Conservation (phyloP, 805 yeast species). For the Wickerhamiella nectarea region DNA sequence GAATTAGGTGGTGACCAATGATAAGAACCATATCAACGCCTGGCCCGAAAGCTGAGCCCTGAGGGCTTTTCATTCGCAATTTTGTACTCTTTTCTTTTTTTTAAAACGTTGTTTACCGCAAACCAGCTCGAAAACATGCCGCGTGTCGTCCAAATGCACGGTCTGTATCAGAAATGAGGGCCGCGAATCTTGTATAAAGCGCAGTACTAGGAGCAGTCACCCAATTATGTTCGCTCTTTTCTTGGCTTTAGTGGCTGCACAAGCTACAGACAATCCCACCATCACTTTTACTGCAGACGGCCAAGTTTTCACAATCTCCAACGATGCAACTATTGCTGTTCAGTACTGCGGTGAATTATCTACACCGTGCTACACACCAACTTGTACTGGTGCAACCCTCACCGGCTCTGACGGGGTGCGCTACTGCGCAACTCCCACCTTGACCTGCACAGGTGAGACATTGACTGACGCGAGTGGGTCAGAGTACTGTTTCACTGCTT, state of each 20-base stretch:
- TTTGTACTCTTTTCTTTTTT: too few species aligned
- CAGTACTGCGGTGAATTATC: constrained; percentile 2
- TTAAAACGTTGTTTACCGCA: too few species aligned
- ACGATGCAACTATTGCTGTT: constrained; percentile 2
- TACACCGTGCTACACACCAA: neutral
- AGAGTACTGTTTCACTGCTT: too few species aligned
- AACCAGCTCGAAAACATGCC: too few species aligned
- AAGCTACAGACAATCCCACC: constrained; percentile 1
- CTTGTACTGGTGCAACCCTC: neutral
- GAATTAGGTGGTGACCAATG: too few species aligned
- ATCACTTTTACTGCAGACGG: constrained; percentile 7
- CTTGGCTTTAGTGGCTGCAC: neutral
- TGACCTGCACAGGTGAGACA: too few species aligned
- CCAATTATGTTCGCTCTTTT: neutral
- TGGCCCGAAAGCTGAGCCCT: too few species aligned
- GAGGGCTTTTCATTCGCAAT: too few species aligned
- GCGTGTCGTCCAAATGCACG: too few species aligned
- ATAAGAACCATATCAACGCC: too few species aligned
- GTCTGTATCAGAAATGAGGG: too few species aligned
- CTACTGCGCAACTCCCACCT: neutral
- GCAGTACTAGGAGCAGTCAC: neutral
- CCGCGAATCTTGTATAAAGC: neutral
- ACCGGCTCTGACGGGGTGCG: neutral
- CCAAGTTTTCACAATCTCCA: constrained; percentile 3
- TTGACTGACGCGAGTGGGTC: too few species aligned